These are phyloP conservation scores for Backusella macrospora DNA, from an alignment of 192 early-diverging fungal genomes.

Conservation along the genomic window DNA sequence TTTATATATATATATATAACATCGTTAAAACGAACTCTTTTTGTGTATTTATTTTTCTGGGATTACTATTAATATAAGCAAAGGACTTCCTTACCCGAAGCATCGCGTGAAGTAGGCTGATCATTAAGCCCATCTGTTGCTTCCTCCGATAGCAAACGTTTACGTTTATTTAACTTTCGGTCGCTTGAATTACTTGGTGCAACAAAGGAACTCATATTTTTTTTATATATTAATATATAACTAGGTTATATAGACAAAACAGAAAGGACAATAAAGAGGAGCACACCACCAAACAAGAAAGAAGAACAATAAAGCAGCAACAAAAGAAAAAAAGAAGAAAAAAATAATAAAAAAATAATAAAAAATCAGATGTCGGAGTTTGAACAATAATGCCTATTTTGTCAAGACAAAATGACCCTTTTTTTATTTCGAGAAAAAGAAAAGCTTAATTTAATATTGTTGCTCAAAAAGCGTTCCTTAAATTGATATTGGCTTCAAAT, in stretches of 20 bases:
- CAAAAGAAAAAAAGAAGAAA: background rate
- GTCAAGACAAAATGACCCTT: background rate
- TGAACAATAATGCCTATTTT: background rate
- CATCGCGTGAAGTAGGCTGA: slow-evolving; percentile 23
- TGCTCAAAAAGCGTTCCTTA: background rate
- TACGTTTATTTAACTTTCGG: slow-evolving; percentile 17
- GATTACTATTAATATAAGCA: background rate
- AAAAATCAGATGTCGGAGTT: background rate
- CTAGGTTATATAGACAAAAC: too few species aligned
- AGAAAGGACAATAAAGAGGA: background rate
- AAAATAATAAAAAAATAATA: slow-evolving; percentile 5
- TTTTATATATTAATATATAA: background rate
- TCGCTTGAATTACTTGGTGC: slow-evolving; percentile 1
- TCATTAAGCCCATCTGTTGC: background rate
- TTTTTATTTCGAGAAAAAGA: background rate
- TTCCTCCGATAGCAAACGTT: slow-evolving; percentile 3
- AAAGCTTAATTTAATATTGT: background rate
- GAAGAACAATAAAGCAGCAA: background rate
- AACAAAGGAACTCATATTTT: slow-evolving; percentile 1
- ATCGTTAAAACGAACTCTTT: background rate
- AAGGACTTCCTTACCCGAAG: slow-evolving; percentile 18
- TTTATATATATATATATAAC: background rate
- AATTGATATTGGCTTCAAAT: too few species aligned
- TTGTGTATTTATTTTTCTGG: background rate
- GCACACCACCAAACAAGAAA: background rate